Conservation (phyloP, 768 basidiomycete species). For the Steccherinum ochraceum region DNA sequence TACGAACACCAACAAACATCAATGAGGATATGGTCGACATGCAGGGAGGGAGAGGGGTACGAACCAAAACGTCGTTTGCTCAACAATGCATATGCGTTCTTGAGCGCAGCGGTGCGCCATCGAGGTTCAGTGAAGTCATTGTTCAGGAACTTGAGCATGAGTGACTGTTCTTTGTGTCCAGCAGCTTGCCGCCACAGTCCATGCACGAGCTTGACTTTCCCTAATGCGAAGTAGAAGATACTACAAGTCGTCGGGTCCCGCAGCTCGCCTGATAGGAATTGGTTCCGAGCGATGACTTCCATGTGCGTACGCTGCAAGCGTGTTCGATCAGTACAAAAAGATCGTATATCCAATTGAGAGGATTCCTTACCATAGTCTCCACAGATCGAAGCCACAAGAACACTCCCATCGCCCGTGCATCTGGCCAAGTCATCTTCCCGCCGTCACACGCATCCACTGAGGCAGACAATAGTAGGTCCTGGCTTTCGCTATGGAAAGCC, state of each 20-base stretch:
- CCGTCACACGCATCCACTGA: constrained; percentile 61
- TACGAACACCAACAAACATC: constrained; percentile 25
- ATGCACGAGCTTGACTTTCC: constrained; percentile 87
- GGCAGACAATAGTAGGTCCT: constrained; percentile 72
- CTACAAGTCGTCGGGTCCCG: constrained; percentile 89
- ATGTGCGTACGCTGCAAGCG: constrained; percentile 70
- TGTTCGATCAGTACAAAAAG: no score
- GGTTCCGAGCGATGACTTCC: constrained; percentile 85
- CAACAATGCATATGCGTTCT: constrained; percentile 92
- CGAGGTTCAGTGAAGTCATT: constrained; percentile 83
- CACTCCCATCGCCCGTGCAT: constrained; percentile 81
- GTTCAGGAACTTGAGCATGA: constrained; percentile 87
- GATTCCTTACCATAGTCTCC: constrained; percentile 76
- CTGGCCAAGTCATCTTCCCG: constrained; percentile 85
- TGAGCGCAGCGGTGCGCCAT: constrained; percentile 90
- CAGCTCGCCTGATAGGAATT: constrained; percentile 82
- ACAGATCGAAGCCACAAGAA: constrained; percentile 81
- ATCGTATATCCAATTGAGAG: no score
- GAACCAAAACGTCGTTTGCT: constrained; percentile 88
- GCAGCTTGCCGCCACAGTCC: constrained; percentile 94
- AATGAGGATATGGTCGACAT: not conserved
- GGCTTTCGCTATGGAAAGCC: constrained; percentile 95
- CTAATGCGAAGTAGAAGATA: constrained; percentile 90
- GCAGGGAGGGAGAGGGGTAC: constrained; percentile 19
- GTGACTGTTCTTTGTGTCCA: constrained; percentile 84